phyloP scores from a whole-genome alignment of 2,329 filamentous ascomycete genomes.

The Cryoendolithus antarcticus region DNA sequence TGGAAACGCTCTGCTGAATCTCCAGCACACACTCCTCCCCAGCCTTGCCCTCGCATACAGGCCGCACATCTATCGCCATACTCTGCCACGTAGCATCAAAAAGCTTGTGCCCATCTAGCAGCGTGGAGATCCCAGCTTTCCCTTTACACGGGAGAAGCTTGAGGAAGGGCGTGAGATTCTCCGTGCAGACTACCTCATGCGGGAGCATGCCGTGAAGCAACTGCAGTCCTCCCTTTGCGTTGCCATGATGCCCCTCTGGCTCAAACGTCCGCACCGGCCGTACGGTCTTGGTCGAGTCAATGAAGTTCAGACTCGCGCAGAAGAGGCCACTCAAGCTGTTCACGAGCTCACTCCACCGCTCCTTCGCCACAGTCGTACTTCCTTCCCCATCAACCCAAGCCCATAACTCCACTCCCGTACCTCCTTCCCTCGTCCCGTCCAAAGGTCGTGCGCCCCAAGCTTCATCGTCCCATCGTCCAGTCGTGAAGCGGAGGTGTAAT shows the following conservation, averaged over 20 bases:
- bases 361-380: slow-evolving; percentile 65
- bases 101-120: slow-evolving; percentile 89
- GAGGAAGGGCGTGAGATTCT: slow-evolving; percentile 91
- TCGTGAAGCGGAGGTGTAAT: slow-evolving; percentile 79
- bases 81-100: slow-evolving; percentile 97
- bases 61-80: slow-evolving; percentile 90
- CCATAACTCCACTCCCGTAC: slow-evolving; percentile 94
- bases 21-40: slow-evolving; percentile 58
- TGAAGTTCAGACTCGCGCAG: slow-evolving; percentile 95
- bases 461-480: slow-evolving; percentile 90
- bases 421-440: slow-evolving; percentile 79
- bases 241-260: slow-evolving; percentile 53
- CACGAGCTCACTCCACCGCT: slow-evolving; percentile 79
- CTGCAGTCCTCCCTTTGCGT: slow-evolving; percentile 37
- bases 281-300: slow-evolving; percentile 86
- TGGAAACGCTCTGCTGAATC: slow-evolving; percentile 92
- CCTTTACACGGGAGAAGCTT: slow-evolving; percentile 95
- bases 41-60: slow-evolving; percentile 48
- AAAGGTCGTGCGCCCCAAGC: slow-evolving; percentile 88
- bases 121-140: slow-evolving; percentile 83
- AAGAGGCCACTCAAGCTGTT: slow-evolving; percentile 92
- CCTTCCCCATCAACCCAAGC: slow-evolving; percentile 83
- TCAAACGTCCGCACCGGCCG: slow-evolving; percentile 79
- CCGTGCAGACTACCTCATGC: slow-evolving; percentile 92
- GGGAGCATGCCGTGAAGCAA: slow-evolving; percentile 83